phyloP scores from a whole-genome alignment of 2,329 filamentous ascomycete genomes.

The Pestalotiopsis sp. region DNA sequence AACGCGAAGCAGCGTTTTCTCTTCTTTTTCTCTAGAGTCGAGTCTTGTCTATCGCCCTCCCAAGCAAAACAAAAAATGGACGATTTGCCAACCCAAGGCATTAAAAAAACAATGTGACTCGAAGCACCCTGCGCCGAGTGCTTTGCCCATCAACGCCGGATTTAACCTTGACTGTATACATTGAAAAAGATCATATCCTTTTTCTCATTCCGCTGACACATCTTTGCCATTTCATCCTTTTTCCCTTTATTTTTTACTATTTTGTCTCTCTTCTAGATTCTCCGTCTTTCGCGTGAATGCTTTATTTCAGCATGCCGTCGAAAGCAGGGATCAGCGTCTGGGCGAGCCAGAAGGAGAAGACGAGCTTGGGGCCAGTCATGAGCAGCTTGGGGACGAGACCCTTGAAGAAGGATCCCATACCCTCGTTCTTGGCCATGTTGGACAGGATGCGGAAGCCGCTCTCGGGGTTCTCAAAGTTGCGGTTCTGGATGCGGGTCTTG shows the following conservation, averaged over 20 bases:
- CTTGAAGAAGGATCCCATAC: slow-evolving; percentile 91
- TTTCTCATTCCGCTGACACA: not conserved
- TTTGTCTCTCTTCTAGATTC: slow-evolving; percentile 8
- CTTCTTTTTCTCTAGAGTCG: slow-evolving; percentile 13
- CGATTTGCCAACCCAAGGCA: not conserved
- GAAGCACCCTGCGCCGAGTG: slow-evolving; percentile 5
- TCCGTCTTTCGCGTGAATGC: slow-evolving; percentile 14
- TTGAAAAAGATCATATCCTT: slow-evolving; percentile 3
- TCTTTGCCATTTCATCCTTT: slow-evolving; percentile 2
- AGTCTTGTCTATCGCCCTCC: slow-evolving; percentile 16
- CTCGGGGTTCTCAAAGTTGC: slow-evolving; percentile 98
- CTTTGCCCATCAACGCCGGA: slow-evolving; percentile 14
- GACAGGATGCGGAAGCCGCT: slow-evolving; percentile 87
- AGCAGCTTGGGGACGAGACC: slow-evolving; percentile 94
- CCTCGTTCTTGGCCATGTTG: slow-evolving; percentile 94
- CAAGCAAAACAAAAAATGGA: not conserved
- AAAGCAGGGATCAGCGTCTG: slow-evolving; percentile 97
- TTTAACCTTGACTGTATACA: slow-evolving; percentile 14
- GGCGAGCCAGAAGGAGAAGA: slow-evolving; percentile 99
- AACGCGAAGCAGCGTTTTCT: not conserved
- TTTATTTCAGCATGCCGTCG: slow-evolving; percentile 51
- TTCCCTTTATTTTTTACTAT: not conserved
- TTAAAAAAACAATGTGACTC: not conserved
- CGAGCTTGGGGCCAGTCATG: slow-evolving; percentile 98
- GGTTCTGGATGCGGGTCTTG: slow-evolving; percentile 98